Conservation (phyloP, 345 rosid species). For the Eucalyptus melliodora region DNA sequence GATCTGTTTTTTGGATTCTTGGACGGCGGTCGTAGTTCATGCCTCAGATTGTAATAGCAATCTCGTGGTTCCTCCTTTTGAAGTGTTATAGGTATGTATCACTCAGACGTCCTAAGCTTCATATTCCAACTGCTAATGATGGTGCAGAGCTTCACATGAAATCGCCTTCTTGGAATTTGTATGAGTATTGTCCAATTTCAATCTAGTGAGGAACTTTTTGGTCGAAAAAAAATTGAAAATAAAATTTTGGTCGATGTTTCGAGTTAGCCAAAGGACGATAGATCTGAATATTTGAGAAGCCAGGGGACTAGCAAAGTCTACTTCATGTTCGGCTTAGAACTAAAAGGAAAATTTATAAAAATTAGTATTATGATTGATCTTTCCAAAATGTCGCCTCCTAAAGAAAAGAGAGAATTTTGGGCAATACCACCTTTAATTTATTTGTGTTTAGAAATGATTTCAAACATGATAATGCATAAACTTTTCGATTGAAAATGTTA, state of each 20-base stretch:
- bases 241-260: neutral
- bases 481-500: neutral
- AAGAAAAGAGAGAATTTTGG: neutral
- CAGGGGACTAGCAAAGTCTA: neutral
- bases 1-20: too few relatives aligned
- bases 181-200: too few relatives aligned
- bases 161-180: too few relatives aligned
- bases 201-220: too few relatives aligned
- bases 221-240: too few relatives aligned
- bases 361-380: neutral
- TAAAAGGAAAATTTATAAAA: neutral
- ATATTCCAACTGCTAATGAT: too few relatives aligned
- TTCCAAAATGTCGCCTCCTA: fast-evolving
- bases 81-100: too few relatives aligned
- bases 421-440: fast-evolving
- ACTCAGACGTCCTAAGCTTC: too few relatives aligned
- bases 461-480: neutral
- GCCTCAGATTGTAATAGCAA: too few relatives aligned
- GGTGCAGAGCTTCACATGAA: too few relatives aligned
- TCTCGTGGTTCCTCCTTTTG: too few relatives aligned
- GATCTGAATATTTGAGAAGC: neutral
- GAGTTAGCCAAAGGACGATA: neutral
- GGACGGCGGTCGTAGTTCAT: fast-evolving
- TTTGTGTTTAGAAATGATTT: neutral
- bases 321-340: neutral